These are phyloP conservation scores for Mortierella sp. DNA, from an alignment of 371 early-diverging fungal species.

Conservation along the genomic window DNA sequence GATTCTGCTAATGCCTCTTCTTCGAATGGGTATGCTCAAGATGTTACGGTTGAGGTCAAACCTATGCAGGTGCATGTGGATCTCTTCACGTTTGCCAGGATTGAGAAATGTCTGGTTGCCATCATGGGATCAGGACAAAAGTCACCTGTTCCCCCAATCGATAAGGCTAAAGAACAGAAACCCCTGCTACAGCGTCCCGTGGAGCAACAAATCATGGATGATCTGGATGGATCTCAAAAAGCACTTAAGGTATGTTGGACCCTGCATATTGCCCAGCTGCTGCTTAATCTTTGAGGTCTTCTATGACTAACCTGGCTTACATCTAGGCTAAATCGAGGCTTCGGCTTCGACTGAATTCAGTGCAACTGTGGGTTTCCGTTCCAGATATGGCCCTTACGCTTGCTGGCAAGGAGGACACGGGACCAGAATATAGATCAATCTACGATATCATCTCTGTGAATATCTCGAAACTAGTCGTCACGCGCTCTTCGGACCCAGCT, in stretches of 20 bases:
- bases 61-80: constrained; percentile 66
- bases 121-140: constrained; percentile 25
- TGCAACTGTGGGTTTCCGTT: constrained; percentile 47
- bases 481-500: constrained; percentile 14
- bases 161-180: constrained; percentile 7
- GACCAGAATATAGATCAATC: constrained; percentile 46
- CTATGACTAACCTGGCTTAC: not conserved
- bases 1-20: constrained; percentile 7
- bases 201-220: constrained; percentile 43
- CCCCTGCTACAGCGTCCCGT: constrained; percentile 4
- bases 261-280: not conserved
- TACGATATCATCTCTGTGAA: constrained; percentile 48
- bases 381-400: constrained; percentile 43
- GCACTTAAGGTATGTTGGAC: constrained; percentile 19
- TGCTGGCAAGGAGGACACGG: constrained; percentile 25
- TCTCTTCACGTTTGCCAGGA: constrained; percentile 61
- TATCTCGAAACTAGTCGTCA: constrained; percentile 37
- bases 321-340: constrained; percentile 27
- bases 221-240: constrained; percentile 18
- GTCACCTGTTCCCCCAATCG: constrained; percentile 6
- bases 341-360: constrained; percentile 49
- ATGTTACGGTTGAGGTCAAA: constrained; percentile 63
- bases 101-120: constrained; percentile 62
- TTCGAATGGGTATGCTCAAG: constrained; percentile 51
- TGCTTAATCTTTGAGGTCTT: too few species aligned